A percentile compares a stretch with the other conserved stretches of the same genome.
These are phyloP conservation scores for barrel medic (Medicago truncatula) DNA, from an alignment of 306 rosid genomes.

Conservation along the genomic window DNA sequence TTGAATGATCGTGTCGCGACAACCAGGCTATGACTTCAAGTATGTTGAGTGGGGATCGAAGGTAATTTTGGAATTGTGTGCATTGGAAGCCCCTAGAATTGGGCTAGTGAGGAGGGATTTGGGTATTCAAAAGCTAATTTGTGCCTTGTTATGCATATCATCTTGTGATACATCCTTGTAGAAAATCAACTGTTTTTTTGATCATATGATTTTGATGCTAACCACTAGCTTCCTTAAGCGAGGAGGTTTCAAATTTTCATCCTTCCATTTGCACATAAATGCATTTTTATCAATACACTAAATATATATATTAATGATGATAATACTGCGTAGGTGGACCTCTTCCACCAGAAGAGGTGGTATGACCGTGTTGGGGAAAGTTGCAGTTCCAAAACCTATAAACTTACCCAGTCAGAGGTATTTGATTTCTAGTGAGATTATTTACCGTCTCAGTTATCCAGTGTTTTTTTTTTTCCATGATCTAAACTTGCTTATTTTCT, in stretches of 20 bases:
- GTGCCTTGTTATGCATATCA: neutral
- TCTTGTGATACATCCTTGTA: neutral
- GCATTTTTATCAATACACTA: neutral
- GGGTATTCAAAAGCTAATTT: slow-evolving; percentile 18
- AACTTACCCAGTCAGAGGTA: slow-evolving; percentile 99
- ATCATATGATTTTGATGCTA: slow-evolving; percentile 26
- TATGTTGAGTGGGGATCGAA: slow-evolving; percentile 84
- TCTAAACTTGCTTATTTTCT: slow-evolving; percentile 45
- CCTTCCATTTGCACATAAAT: neutral
- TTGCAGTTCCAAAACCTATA: slow-evolving; percentile 90
- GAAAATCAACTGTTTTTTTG: slow-evolving; percentile 8
- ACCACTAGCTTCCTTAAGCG: neutral
- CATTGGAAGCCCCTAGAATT: slow-evolving; percentile 17
- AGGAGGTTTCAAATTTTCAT: slow-evolving; percentile 24
- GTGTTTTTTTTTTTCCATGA: slow-evolving; percentile 30
- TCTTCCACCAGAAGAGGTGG: slow-evolving; percentile 90
- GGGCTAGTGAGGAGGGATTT: slow-evolving; percentile 17
- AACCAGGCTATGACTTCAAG: slow-evolving; percentile 74
- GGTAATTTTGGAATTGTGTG: slow-evolving; percentile 52
- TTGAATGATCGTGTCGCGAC: slow-evolving; percentile 82
- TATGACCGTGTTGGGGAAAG: slow-evolving; percentile 94
- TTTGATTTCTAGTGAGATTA: slow-evolving; percentile 35
- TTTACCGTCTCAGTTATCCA: slow-evolving; percentile 30
- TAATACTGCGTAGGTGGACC: slow-evolving; percentile 65
- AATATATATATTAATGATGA: slow-evolving; percentile 29